These are phyloP conservation scores for Leptodontidium sp. DNA, from an alignment of 2,329 filamentous ascomycete species.

Conservation along the genomic window DNA sequence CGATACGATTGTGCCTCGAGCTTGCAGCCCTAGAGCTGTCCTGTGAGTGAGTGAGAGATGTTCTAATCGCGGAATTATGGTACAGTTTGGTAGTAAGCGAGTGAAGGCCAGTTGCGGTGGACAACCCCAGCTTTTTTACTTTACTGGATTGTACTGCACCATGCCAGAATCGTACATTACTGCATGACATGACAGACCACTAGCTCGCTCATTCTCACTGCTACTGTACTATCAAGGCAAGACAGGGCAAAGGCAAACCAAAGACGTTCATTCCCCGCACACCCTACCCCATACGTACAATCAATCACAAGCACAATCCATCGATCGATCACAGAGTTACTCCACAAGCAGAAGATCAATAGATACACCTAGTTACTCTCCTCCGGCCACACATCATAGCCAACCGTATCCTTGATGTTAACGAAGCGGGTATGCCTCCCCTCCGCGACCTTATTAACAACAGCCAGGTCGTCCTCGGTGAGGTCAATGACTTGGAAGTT, in stretches of 20 bases:
- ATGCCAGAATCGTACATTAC: neutral
- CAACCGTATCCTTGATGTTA: constrained; percentile 82
- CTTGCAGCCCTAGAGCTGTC: neutral
- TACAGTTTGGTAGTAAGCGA: no score
- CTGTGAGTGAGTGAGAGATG: no score
- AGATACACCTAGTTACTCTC: constrained; percentile 64
- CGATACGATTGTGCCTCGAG: constrained; percentile 7
- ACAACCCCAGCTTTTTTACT: no score
- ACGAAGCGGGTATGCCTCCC: constrained; percentile 75
- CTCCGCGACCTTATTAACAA: constrained; percentile 63
- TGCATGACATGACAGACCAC: constrained; percentile 9
- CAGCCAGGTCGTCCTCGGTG: constrained; percentile 66
- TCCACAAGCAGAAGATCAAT: constrained; percentile 75
- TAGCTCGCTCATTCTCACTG: neutral
- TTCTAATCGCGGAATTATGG: neutral
- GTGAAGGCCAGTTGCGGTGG: no score
- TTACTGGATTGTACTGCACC: neutral
- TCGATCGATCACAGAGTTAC: constrained; percentile 31
- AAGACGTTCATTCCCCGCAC: neutral
- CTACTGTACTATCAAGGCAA: neutral
- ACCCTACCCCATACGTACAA: neutral
- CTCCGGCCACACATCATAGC: constrained; percentile 73
- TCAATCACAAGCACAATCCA: neutral
- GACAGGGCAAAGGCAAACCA: no score
- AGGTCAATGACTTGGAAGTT: constrained; percentile 73